phyloP scores from a whole-genome alignment of 139 green algal genomes.

The Astrephomene gubernaculifera region DNA sequence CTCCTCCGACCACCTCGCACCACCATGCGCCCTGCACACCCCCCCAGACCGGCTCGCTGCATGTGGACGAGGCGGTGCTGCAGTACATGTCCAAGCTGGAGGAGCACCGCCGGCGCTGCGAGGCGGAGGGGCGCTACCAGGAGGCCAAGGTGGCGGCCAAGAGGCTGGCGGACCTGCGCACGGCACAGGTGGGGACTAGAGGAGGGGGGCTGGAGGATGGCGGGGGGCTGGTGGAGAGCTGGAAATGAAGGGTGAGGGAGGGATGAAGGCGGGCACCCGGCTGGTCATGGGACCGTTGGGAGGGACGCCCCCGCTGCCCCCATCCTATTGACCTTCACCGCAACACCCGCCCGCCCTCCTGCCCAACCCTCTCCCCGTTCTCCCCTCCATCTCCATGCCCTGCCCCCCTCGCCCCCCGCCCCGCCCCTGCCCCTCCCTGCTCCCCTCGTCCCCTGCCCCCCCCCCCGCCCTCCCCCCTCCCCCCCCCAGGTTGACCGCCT shows the following conservation, averaged over 20 bases:
- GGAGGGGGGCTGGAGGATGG: neutral
- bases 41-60: constrained; percentile 38
- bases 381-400: neutral
- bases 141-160: constrained; percentile 53
- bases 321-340: no score
- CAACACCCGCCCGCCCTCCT: neutral
- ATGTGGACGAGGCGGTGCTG: constrained; percentile 58
- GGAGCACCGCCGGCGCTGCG: constrained; percentile 53
- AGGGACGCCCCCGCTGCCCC: neutral
- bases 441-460: neutral
- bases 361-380: neutral
- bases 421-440: no score
- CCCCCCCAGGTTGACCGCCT: constrained; percentile 46
- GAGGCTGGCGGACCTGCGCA: constrained; percentile 53
- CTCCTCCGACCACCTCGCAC: no score
- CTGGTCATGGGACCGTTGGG: no score
- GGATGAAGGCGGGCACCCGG: no score
- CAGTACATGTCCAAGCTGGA: constrained; percentile 61
- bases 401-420: no score
- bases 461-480: neutral
- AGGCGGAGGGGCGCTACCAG: constrained; percentile 56
- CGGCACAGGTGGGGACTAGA: constrained; percentile 37
- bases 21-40: neutral
- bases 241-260: no score
- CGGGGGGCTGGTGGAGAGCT: no score